These are phyloP conservation scores for Sordariomycetes sp. DNA, from an alignment of 2,329 filamentous ascomycete species.

Conservation along the genomic window DNA sequence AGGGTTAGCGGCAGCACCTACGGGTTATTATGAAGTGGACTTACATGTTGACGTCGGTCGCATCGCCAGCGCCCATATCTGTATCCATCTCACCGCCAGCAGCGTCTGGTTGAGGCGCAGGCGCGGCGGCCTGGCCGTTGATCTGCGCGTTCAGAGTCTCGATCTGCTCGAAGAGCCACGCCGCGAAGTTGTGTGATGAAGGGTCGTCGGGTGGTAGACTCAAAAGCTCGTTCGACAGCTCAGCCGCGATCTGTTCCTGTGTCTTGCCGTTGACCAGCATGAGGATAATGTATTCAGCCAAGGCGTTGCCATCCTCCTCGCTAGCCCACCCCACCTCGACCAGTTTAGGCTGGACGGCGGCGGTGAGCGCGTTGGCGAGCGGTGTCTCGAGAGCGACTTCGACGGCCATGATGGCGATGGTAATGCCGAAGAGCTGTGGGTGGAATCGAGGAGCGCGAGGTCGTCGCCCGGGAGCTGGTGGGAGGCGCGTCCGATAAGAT, in stretches of 20 bases:
- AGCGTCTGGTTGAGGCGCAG: constrained; percentile 23
- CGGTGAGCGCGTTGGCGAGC: constrained; percentile 73
- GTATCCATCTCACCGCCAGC: constrained; percentile 47
- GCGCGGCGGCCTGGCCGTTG: constrained; percentile 35
- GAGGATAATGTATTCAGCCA: constrained; percentile 93
- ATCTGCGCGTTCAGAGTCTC: constrained; percentile 55
- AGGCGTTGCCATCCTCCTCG: constrained; percentile 76
- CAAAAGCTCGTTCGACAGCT: constrained; percentile 82
- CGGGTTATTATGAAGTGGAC: constrained; percentile 18
- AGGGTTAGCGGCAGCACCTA: constrained; percentile 25
- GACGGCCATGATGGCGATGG: constrained; percentile 56
- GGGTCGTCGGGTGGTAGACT: constrained; percentile 75
- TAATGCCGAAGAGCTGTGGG: not conserved
- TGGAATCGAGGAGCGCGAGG: constrained; percentile 1
- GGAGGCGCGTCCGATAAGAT: constrained; percentile 1
- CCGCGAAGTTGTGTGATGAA: constrained; percentile 72
- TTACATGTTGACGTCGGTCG: constrained; percentile 48
- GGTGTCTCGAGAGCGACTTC: constrained; percentile 71
- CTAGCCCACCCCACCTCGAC: constrained; percentile 84
- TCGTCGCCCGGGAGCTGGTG: not conserved
- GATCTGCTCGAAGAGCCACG: constrained; percentile 90
- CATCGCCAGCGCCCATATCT: constrained; percentile 58
- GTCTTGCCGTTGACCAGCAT: constrained; percentile 96
- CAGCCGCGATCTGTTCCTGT: constrained; percentile 77
- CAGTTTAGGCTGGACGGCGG: constrained; percentile 80